Base-by-base conservation (phyloP, 768 basidiomycete genomes). In the Mrakia frigida region DNA sequence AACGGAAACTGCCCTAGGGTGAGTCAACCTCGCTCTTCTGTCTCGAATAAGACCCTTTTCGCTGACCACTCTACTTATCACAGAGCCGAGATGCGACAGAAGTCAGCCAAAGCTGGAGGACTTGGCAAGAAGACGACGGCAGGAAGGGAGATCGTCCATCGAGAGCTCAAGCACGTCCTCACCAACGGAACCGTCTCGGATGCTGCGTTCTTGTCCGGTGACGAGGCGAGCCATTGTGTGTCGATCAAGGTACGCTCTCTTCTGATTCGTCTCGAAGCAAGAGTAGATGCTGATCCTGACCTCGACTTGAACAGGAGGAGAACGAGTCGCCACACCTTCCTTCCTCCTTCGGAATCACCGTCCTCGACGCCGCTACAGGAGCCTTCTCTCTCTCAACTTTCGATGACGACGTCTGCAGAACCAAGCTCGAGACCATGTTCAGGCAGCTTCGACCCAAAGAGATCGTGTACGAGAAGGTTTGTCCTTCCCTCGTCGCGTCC, bases 111-210 rank as follows among this genome's bases (percentile, higher is more conserved):
- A 56, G 80, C 79, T 6, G 82, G 81, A 0, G 89, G 89, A 67
- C 18, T 35, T 39, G 13, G 35, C 33, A 89, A 88, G 46, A 74
- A 77, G 52, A 41, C 61, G 35, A 18, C 46, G 79, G 79, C 78
- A 67, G 80, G 85, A 56, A 89, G 88, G 78, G 92, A 96, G 85
- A 98, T 98, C 70, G 97, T 98, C 59, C 86, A 91, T 78, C 87
- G 93, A 68, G 97, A 95, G 80, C 86, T 99, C 70, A 92, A 92
- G 83, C 96, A 95, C 85, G 93, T 99, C 61, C 92, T 95, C 82
- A 99, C 97, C 0, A 93, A 93, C 71, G 97, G 97, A 3, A 99
- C 97, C 0, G 89, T 98, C 35, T 91, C 98, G 67, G 97, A 99
- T 80, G 89, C 90, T 16, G 89, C 91, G 65, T 89, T 96, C 74